phyloP scores from a whole-genome alignment of 768 basidiomycete genomes.

The Pisolithus marmoratus region DNA sequence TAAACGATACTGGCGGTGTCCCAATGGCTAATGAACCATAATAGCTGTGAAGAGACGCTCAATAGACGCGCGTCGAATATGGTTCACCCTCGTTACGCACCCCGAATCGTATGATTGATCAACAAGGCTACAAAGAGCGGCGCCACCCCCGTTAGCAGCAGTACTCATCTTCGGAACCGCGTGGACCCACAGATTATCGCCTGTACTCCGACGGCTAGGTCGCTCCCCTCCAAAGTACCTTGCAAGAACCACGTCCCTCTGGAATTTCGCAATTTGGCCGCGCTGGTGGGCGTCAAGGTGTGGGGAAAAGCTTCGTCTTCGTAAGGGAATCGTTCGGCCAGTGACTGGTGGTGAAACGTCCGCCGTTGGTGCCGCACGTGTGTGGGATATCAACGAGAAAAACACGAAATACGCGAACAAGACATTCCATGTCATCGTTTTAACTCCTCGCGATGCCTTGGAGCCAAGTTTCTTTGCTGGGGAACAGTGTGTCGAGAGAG shows the following conservation, averaged over 20 bases:
- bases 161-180: not conserved
- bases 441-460: no score
- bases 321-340: conserved; percentile 18
- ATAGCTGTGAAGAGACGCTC: conserved; percentile 20
- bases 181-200: conserved; percentile 46
- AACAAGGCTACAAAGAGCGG: conserved; percentile 39
- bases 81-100: conserved; percentile 26
- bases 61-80: not conserved
- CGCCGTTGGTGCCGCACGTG: conserved; percentile 11
- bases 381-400: conserved; percentile 8
- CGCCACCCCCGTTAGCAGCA: not conserved
- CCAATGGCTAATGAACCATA: conserved; percentile 38
- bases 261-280: conserved; percentile 34
- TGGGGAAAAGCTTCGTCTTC: conserved; percentile 8
- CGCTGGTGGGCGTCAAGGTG: conserved; percentile 5
- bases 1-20: conserved; percentile 40
- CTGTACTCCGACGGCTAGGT: conserved; percentile 36
- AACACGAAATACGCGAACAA: conserved; percentile 8
- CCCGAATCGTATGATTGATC: conserved; percentile 65
- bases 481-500: no score
- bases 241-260: conserved; percentile 34
- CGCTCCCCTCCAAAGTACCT: conserved; percentile 41
- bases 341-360: not conserved
- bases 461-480: no score
- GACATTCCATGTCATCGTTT: no score